Conservation (phyloP, 2,329 filamentous ascomycete species). For the Tolypocladium paradoxum region DNA sequence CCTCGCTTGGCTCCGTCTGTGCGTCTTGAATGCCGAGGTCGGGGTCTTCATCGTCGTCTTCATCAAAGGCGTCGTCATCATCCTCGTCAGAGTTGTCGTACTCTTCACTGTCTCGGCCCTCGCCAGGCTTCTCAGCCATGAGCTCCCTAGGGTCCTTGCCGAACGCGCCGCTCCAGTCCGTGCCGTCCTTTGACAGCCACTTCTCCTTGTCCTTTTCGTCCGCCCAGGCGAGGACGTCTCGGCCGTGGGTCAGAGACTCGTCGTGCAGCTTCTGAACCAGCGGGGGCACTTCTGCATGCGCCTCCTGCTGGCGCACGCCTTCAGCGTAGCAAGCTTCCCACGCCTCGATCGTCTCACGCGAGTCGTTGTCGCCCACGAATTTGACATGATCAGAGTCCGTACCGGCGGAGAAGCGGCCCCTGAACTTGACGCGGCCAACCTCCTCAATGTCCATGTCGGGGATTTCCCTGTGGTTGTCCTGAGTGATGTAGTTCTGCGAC, state of each 20-base stretch:
- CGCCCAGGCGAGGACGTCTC: constrained; percentile 68
- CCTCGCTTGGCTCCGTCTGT: constrained; percentile 18
- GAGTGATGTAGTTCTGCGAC: constrained; percentile 86
- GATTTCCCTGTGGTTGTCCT: constrained; percentile 57
- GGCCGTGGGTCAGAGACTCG: constrained; percentile 64
- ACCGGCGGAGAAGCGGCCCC: constrained; percentile 75
- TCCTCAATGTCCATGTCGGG: constrained; percentile 70
- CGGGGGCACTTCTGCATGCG: constrained; percentile 63
- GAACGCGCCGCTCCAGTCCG: constrained; percentile 81
- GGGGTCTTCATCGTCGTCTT: constrained; percentile 26
- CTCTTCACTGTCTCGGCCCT: constrained; percentile 23
- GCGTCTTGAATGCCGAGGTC: constrained; percentile 52
- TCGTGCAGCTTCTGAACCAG: constrained; percentile 69
- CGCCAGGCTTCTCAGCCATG: constrained; percentile 21
- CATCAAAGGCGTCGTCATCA: constrained; percentile 23
- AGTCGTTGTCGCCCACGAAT: constrained; percentile 79
- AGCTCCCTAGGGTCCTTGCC: constrained; percentile 57
- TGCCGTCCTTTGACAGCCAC: constrained; percentile 71
- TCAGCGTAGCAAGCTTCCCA: constrained; percentile 90
- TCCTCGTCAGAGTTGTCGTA: constrained; percentile 26
- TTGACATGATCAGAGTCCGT: constrained; percentile 76
- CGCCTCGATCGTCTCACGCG: constrained; percentile 84
- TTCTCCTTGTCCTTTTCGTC: constrained; percentile 60
- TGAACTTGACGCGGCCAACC: constrained; percentile 72
- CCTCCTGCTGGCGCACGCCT: constrained; percentile 64